Base-by-base conservation (phyloP, 2,329 filamentous ascomycete genomes). In the Fusarium sp. region DNA sequence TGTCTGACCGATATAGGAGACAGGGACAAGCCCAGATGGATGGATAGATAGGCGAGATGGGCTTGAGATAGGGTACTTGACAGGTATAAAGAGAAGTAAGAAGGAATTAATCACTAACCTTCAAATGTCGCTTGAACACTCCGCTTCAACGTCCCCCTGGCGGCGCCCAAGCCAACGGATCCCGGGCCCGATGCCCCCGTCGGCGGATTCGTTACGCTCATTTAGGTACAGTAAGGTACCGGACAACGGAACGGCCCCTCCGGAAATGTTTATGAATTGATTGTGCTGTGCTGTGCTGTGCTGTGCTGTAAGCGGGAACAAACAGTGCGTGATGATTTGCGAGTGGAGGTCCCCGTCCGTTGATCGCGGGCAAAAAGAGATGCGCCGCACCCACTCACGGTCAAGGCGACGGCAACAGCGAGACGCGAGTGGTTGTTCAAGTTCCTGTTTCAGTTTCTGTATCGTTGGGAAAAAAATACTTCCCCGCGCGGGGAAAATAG, bases 111-210 rank as follows among this genome's bases (percentile, higher is more conserved):
- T 61, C 43, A 69, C 82, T 73, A 82, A 88, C 88, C 87, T 80
- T 89, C 86, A 81, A 89, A 89, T 38, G 85, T 84, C 65, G 87
- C 83, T 77, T 89, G 87, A 57, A 88, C 85, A 70, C 83, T 88
- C 74, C 87, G 83, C 80, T 89, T 90, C 56, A 88, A 80, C 72
- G 65, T 67, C 38, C 71, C 76, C 73, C 73, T 74, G 50, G 60
- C 69, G 49, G 81, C 80, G 52, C 79, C 78, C 47, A 80, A 76
- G 62, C 82, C 82, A 44, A 73, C 81, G 58, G 85, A 86, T 40
- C 80, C 81, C 54, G 85, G 82, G 50, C 82, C 84, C 72, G 84
- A 84, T 36, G 83, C 79, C 67, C 76, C 84, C 69, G 85, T 84
- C 44, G 85, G 78, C 62, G 85, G 85, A 76, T 87, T 87, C 55